Base-by-base conservation (phyloP, 1,139 yeast species). In the Wickerhamomyces sp. region DNA sequence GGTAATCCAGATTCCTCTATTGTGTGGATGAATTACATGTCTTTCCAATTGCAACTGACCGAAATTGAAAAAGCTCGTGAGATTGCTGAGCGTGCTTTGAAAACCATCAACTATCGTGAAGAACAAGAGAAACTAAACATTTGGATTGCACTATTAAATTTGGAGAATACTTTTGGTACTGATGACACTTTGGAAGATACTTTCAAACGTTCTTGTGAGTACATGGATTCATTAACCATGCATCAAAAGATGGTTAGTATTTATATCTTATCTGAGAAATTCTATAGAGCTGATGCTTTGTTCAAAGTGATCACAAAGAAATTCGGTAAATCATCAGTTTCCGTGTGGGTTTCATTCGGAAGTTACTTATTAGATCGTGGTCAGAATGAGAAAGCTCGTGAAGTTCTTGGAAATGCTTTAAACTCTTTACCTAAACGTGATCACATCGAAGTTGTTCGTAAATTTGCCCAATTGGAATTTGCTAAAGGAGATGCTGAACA, bases 21-120 rank as follows among this genome's bases (percentile, higher is more conserved):
- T 37, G 67, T 89, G 49, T 92, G 98, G 98, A 90, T 92, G 88
- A 88, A 90, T 64, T 92, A 86, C 64, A 92, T 94, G 97, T 92
- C 97, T 3, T 92, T 90, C 84, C 96, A 89, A 65, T 73, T 92
- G 50, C 96, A 90, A 63, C 72, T 92, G 49, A 85, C 96, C 68
- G 98, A 92, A 61, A 70, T 89, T 44, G 97, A 90, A 40, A 88
- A 85, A 64, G 97, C 97, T 12, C 79, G 98, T 54, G 96, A 87
- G 61, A 78, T 92, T 51, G 97, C 87, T 35, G 86, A 84, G 55
- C 78, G 98, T 49, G 98, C 97, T 5, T 73, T 92, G 56, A 87
- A 86, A 67, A 83, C 95, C 9, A 92, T 92, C 52, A 81, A 78
- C 57, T 88, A 82, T 67, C 78, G 97, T 56, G 97, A 90, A 58